Conservation (phyloP, 768 basidiomycete genomes). For the Neoboletus brunneissimus region DNA sequence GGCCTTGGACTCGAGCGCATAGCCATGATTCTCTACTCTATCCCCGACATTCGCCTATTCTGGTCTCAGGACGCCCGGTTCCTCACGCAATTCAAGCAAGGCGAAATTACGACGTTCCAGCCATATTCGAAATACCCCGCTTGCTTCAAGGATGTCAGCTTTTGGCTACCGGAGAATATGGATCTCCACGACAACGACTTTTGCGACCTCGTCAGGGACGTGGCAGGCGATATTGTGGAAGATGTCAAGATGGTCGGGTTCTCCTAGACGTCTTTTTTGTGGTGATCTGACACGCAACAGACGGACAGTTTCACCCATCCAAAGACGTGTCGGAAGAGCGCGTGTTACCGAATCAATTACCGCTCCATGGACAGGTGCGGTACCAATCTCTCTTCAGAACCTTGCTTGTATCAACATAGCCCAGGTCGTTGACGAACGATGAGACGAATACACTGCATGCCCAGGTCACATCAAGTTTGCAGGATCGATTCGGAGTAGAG, state of each 20-base stretch:
- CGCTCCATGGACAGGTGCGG: conserved; percentile 91
- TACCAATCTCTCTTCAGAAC: background rate
- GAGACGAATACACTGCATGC: conserved; percentile 83
- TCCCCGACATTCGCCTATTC: conserved; percentile 97
- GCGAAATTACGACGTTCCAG: conserved; percentile 77
- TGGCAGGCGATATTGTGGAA: conserved; percentile 90
- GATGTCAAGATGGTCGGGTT: conserved; percentile 75
- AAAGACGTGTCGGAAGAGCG: conserved; percentile 72
- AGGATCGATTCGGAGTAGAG: conserved; percentile 73
- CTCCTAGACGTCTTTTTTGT: background rate
- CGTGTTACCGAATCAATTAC: conserved; percentile 91
- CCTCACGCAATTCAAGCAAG: conserved; percentile 77
- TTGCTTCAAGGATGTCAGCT: conserved; percentile 92
- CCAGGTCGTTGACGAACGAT: conserved; percentile 82
- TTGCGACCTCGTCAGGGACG: conserved; percentile 90
- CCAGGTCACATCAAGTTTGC: conserved; percentile 53
- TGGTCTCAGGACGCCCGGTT: conserved; percentile 92
- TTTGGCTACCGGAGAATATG: conserved; percentile 71
- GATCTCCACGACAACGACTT: conserved; percentile 92
- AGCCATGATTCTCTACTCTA: conserved; percentile 95
- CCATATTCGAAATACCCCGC: conserved; percentile 92
- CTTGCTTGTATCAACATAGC: conserved; percentile 3
- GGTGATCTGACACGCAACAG: conserved; percentile 41
- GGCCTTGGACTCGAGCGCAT: conserved; percentile 96
- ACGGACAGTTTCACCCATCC: conserved; percentile 91